Base-by-base conservation (phyloP, 495 filamentous ascomycete genomes). In the Xylaria sp. region DNA sequence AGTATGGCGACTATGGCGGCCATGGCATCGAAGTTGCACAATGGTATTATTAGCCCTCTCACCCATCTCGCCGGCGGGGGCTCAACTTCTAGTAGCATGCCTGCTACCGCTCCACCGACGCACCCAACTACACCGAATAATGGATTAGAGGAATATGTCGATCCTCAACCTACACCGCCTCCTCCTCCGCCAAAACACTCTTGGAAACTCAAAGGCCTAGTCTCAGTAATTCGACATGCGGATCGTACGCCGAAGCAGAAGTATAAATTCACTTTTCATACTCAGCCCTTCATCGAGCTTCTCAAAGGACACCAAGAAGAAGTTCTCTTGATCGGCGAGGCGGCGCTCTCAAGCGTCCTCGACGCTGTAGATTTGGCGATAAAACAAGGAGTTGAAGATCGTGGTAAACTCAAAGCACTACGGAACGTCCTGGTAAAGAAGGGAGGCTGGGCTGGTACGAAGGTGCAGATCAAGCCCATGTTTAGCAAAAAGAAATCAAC, bases 381-480 rank as follows among this genome's bases (percentile, higher is more conserved):
- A 78, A 85, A 88, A 40, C 88, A 92, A 68, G 91, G 89, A 1
- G 80, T 93, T 37, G 96, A 99, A 80, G 97, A 99, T 77, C 87
- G 85, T 61, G 89, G 90, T 35, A 99, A 98, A 82, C 89, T 99
- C 15, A 91, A 88, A 71, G 79, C 93, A 48, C 86, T 99, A 61
- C 89, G 91, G 61, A 95, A 93, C 66, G 94, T 94, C 15, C 84
- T 99, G 15, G 90, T 93, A 46, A 95, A 93, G 79, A 99, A 98
- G 81, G 93, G 95, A 12, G 90, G 89, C 14, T 97, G 94, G 93
- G 89, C 93, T 11, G 96, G 96, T 0, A 99, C 96, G 5, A 99
- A 99, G 81, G 95, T 99, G 33, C 96, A 99, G 82, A 98, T 99
- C 75, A 99, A 99, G 81, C 96, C 96, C 1, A 94, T 99, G 92